A percentile compares a stretch with the other conserved stretches of the same genome.
Conservation (phyloP, 2,329 filamentous ascomycete species). For the Fusarium drepaniforme region DNA sequence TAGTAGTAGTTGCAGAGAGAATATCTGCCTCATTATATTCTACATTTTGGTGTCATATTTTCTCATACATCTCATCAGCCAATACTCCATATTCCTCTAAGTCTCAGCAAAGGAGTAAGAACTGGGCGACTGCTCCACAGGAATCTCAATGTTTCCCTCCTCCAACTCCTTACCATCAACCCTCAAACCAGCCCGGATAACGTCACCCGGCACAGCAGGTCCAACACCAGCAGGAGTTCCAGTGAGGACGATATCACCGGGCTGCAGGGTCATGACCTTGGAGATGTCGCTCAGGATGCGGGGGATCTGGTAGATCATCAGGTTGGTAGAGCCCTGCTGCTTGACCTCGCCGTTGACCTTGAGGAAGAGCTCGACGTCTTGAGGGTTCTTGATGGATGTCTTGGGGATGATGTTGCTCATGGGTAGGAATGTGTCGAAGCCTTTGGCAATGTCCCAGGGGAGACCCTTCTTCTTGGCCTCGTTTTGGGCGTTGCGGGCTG, state of each 20-base stretch:
- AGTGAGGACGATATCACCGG: constrained; percentile 94
- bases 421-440: constrained; percentile 97
- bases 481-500: constrained; percentile 92
- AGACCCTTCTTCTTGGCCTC: constrained; percentile 96
- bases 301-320: constrained; percentile 95
- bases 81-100: constrained; percentile 47
- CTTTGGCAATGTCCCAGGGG: constrained; percentile 96
- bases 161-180: constrained; percentile 86
- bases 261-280: constrained; percentile 92
- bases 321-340: constrained; percentile 89
- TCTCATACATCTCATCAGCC: constrained; percentile 1
- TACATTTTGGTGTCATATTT: constrained; percentile 11
- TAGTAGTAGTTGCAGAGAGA: background rate
- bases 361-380: constrained; percentile 88
- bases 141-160: constrained; percentile 86
- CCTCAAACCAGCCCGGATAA: constrained; percentile 86
- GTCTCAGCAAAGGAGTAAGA: constrained; percentile 84
- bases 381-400: constrained; percentile 84
- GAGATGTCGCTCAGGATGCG: constrained; percentile 91
- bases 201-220: constrained; percentile 84
- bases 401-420: constrained; percentile 86
- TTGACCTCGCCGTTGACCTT: constrained; percentile 82
- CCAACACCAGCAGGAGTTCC: constrained; percentile 98
- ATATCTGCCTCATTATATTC: constrained; percentile 17
- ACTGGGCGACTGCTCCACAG: constrained; percentile 82